These are phyloP conservation scores for Mollisia scopiformis DNA, from an alignment of 2,329 filamentous ascomycete species.

Conservation along the genomic window DNA sequence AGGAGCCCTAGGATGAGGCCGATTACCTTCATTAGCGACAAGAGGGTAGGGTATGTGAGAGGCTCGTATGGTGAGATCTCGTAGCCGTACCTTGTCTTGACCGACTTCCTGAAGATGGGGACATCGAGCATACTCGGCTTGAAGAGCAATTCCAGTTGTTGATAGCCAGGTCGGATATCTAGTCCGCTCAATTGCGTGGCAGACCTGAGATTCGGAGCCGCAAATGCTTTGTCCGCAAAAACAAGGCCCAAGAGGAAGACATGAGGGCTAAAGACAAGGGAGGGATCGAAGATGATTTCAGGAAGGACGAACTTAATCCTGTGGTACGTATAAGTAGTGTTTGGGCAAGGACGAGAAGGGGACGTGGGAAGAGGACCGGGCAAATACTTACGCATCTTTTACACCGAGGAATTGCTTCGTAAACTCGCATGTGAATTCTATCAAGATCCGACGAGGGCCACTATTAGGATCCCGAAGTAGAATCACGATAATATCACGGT, in stretches of 20 bases:
- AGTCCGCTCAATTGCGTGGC: not conserved
- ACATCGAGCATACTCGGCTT: conserved; percentile 27
- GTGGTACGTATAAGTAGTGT: conserved; percentile 10
- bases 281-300: conserved; percentile 41
- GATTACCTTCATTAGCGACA: conserved; percentile 23
- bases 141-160: conserved; percentile 27
- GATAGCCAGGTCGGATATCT: conserved; percentile 27
- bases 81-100: not conserved
- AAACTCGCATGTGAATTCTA: conserved; percentile 21
- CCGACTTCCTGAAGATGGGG: conserved; percentile 24
- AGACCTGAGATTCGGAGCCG: not conserved
- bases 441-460: conserved; percentile 14
- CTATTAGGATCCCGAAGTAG: conserved; percentile 18
- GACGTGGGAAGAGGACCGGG: conserved; percentile 4
- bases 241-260: conserved; percentile 38
- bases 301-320: conserved; percentile 36
- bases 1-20: conserved; percentile 23
- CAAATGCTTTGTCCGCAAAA: conserved; percentile 26
- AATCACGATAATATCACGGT: conserved; percentile 19
- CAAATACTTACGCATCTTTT: conserved; percentile 7
- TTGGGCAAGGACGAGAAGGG: conserved; percentile 5
- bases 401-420: conserved; percentile 19
- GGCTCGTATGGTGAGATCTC: conserved; percentile 24
- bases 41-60: conserved; percentile 27
- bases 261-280: conserved; percentile 40